Conservation (phyloP, 2,329 filamentous ascomycete species). For the Byssochlamys sp. region DNA sequence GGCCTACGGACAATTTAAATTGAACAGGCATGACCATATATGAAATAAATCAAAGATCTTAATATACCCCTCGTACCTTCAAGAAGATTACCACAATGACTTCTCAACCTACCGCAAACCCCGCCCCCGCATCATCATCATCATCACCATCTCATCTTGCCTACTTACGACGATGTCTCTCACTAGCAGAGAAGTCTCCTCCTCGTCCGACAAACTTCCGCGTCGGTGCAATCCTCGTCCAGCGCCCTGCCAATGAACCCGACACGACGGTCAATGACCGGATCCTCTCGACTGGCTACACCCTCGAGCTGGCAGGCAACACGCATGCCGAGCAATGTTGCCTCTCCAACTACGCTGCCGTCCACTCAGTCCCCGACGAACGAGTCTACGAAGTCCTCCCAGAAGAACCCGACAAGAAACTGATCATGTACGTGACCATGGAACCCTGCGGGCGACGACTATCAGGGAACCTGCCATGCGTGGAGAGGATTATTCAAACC, state of each 20-base stretch:
- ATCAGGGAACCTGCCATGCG: slow-evolving; percentile 46
- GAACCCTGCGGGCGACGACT: slow-evolving; percentile 44
- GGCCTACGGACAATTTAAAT: not conserved
- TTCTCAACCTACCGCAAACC: slow-evolving; percentile 4
- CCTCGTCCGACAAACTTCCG: slow-evolving; percentile 86
- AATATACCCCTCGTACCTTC: not conserved
- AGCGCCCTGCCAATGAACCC: slow-evolving; percentile 19
- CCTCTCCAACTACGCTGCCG: slow-evolving; percentile 54
- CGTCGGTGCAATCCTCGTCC: slow-evolving; percentile 79
- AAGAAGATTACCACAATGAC: slow-evolving; percentile 4
- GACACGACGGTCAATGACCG: slow-evolving; percentile 26
- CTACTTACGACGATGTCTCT: slow-evolving; percentile 63
- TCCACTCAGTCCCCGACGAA: slow-evolving; percentile 26
- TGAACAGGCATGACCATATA: not conserved
- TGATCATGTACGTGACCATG: slow-evolving; percentile 81
- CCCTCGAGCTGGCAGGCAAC: slow-evolving; percentile 80
- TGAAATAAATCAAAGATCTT: not conserved
- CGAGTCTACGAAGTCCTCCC: slow-evolving; percentile 33
- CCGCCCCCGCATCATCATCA: slow-evolving; percentile 4
- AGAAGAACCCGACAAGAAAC: slow-evolving; percentile 31
- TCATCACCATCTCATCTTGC: slow-evolving; percentile 22
- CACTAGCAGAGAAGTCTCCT: slow-evolving; percentile 67
- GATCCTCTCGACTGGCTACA: slow-evolving; percentile 74
- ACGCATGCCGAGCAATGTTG: slow-evolving; percentile 95
- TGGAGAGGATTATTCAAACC: slow-evolving; percentile 61